Percentiles rank a stretch among this genome's conserved stretches.
phyloP scores from a whole-genome alignment of 768 basidiomycete species.

The Tubosaeta sp. region DNA sequence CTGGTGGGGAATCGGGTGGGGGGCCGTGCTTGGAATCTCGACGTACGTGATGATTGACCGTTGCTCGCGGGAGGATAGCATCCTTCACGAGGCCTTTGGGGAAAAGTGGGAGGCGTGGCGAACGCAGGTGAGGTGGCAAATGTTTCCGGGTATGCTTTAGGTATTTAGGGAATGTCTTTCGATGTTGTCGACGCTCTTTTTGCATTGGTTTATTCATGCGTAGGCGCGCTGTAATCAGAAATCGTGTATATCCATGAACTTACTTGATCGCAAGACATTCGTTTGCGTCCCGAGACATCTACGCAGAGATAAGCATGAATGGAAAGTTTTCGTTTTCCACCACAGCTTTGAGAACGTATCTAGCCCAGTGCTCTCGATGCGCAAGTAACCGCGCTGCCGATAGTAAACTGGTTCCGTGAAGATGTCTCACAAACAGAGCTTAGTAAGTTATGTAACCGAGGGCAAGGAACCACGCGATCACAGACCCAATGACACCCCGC shows the following conservation, averaged over 20 bases:
- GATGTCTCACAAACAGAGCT: too few species aligned
- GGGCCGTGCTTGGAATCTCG: not conserved
- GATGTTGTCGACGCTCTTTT: not conserved
- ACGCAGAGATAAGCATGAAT: not conserved
- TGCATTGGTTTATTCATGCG: not conserved
- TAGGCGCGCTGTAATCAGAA: not conserved
- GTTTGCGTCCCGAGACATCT: not conserved
- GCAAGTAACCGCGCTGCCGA: too few species aligned
- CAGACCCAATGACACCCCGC: too few species aligned
- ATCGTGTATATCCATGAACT: not conserved
- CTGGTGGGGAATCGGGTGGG: conserved; percentile 11
- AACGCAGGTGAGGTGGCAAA: conserved; percentile 3
- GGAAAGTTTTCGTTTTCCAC: not conserved
- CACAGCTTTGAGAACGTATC: not conserved
- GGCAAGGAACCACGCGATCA: too few species aligned
- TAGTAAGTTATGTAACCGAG: too few species aligned
- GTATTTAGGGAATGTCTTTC: not conserved
- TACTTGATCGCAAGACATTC: not conserved
- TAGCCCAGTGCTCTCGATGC: too few species aligned
- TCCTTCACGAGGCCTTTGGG: conserved; percentile 3
- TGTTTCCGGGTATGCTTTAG: conserved; percentile 13
- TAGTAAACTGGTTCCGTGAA: too few species aligned
- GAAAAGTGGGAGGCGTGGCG: conserved; percentile 15
- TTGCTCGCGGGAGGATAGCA: conserved; percentile 7
- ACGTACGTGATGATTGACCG: conserved; percentile 1